A percentile compares a stretch with the other conserved stretches of the same genome.
These are phyloP conservation scores for Aspergillus sp. DNA, from an alignment of 2,329 filamentous ascomycete species.

Conservation along the genomic window DNA sequence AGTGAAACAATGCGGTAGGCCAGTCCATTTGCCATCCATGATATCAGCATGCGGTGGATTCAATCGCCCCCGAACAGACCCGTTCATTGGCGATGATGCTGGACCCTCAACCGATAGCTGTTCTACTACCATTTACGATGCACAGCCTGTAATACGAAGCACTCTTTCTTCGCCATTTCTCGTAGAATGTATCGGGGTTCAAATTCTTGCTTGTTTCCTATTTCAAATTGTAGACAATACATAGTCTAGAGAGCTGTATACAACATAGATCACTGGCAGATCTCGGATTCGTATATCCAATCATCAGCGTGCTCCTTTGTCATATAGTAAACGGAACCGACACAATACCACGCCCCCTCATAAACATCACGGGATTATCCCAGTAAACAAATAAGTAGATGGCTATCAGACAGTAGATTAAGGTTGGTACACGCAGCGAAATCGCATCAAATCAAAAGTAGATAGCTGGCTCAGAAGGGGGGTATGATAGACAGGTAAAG, in stretches of 20 bases:
- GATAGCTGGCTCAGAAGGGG: conserved; percentile 14
- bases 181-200: background rate
- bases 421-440: background rate
- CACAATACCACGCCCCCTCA: background rate
- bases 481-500: conserved; percentile 24
- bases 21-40: background rate
- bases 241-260: background rate
- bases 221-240: background rate
- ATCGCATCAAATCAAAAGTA: conserved; percentile 12
- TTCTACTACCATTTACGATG: background rate
- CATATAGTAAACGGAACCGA: background rate
- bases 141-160: too few relatives aligned
- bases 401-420: conserved; percentile 3
- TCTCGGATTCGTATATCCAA: background rate
- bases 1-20: background rate
- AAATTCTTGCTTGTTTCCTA: background rate
- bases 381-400: background rate
- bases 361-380: background rate
- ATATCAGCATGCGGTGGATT: conserved; percentile 1
- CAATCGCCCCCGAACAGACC: background rate
- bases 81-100: background rate
- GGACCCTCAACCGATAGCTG: background rate
- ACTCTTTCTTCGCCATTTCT: too few relatives aligned
- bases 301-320: background rate
- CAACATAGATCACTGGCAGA: background rate